Percentiles rank a stretch among this genome's conserved stretches.
These are phyloP conservation scores for Yamadazyma atlantica DNA, from an alignment of 1,139 yeast genomes.

Conservation along the genomic window DNA sequence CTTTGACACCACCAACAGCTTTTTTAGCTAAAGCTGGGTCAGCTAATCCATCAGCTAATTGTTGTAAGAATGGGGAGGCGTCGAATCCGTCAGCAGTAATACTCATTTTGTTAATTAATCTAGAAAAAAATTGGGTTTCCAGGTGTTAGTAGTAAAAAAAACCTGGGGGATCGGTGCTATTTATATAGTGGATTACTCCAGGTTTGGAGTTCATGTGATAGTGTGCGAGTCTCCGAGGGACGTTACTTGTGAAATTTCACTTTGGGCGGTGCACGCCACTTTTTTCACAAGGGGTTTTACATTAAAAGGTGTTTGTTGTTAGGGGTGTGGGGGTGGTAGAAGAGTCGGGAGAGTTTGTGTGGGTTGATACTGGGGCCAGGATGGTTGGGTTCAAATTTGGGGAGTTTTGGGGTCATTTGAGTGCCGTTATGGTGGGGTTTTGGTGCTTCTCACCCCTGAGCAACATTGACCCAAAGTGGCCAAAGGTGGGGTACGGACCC, in stretches of 20 bases:
- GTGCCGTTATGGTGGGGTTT: not conserved
- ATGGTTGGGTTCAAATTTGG: not conserved
- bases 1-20: conserved; percentile 55
- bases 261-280: not conserved
- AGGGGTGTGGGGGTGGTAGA: not conserved
- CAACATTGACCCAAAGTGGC: too few species aligned
- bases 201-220: conserved; percentile 4
- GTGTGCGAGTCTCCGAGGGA: not conserved
- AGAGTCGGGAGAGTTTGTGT: not conserved
- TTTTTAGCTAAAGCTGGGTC: conserved; percentile 41
- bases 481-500: too few species aligned
- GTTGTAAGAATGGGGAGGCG: conserved; percentile 46
- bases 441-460: too few species aligned
- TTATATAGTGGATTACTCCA: conserved; percentile 4
- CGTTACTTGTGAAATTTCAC: conserved; percentile 2
- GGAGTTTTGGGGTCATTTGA: not conserved
- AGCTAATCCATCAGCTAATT: conserved; percentile 40
- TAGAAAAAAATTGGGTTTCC: not conserved
- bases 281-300: too few species aligned
- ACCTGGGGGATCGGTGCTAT: not conserved
- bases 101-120: conserved; percentile 13
- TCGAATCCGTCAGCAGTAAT: conserved; percentile 50
- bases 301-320: not conserved
- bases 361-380: not conserved
- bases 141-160: not conserved